These are phyloP conservation scores for Zhuliangozyma parablackwelliae DNA, from an alignment of 1,139 yeast genomes.

Conservation along the genomic window DNA sequence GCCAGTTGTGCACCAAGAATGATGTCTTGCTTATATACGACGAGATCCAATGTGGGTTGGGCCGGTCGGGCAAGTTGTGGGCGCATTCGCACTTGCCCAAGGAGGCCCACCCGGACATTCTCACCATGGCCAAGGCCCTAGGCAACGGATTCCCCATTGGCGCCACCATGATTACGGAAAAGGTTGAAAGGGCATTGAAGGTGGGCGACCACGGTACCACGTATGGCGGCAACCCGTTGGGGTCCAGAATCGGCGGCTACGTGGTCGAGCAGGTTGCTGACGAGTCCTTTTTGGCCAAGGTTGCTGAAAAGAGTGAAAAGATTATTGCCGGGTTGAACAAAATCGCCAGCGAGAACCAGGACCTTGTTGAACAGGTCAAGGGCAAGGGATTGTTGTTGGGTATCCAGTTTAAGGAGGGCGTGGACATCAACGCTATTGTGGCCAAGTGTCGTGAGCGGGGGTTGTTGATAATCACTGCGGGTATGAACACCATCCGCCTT, in stretches of 20 bases:
- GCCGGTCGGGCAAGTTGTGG: constrained; percentile 91
- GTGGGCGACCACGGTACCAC: constrained; percentile 99
- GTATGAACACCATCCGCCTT: constrained; percentile 81
- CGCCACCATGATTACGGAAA: constrained; percentile 82
- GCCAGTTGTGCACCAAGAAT: constrained; percentile 62
- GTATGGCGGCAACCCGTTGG: constrained; percentile 95
- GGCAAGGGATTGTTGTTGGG: constrained; percentile 90
- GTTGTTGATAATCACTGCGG: constrained; percentile 81
- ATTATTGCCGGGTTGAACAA: constrained; percentile 48
- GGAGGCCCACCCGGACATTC: constrained; percentile 87
- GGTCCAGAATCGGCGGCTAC: constrained; percentile 72
- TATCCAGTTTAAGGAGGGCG: constrained; percentile 55
- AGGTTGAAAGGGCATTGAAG: constrained; percentile 63
- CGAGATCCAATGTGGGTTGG: constrained; percentile 96
- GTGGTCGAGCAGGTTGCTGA: constrained; percentile 68
- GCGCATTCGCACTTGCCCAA: constrained; percentile 73
- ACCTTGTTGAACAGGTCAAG: constrained; percentile 53
- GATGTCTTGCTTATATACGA: constrained; percentile 82
- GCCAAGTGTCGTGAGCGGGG: constrained; percentile 73
- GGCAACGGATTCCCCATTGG: constrained; percentile 99
- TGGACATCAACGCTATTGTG: constrained; percentile 64
- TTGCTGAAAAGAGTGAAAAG: constrained; percentile 52
- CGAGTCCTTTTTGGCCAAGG: constrained; percentile 55
- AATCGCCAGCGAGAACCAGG: constrained; percentile 38
- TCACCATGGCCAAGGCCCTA: constrained; percentile 91